A percentile compares a stretch with the other conserved stretches of the same genome.
phyloP scores from a whole-genome alignment of 805 yeast species.

The Ogataea haglerorum region DNA sequence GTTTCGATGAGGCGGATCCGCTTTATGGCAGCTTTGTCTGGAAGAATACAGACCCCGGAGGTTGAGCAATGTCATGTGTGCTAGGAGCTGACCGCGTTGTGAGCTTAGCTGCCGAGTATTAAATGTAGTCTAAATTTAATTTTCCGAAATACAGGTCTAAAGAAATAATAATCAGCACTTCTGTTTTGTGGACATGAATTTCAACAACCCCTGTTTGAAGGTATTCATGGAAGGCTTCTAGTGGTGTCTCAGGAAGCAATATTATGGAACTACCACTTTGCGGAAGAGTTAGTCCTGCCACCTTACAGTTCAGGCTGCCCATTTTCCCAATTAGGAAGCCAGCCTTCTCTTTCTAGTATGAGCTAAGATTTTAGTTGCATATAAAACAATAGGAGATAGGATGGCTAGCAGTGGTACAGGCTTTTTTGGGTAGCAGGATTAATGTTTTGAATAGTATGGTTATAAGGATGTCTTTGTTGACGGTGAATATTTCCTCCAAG shows the following conservation, averaged over 20 bases:
- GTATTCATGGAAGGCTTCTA: background rate
- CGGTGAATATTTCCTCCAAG: background rate
- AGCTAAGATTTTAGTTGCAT: conserved; percentile 6
- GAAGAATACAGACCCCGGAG: too few species aligned
- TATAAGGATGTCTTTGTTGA: background rate
- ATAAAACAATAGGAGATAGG: conserved; percentile 2
- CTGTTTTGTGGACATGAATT: background rate
- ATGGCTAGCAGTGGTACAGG: conserved; percentile 5
- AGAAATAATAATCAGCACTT: too few species aligned
- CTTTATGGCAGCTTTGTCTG: background rate
- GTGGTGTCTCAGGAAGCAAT: background rate
- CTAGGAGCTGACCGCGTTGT: too few species aligned
- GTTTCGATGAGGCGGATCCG: background rate
- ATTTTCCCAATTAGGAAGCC: conserved; percentile 8
- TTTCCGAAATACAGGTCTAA: too few species aligned
- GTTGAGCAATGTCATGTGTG: too few species aligned
- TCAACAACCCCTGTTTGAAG: background rate
- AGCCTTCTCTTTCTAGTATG: conserved; percentile 6
- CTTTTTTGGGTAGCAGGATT: conserved; percentile 1
- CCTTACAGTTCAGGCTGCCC: background rate
- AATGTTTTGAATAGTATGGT: background rate
- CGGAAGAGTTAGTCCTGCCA: conserved; percentile 2
- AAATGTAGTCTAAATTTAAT: too few species aligned
- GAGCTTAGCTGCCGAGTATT: too few species aligned
- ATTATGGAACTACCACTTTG: background rate